These are phyloP conservation scores for Boletus vinaceobasis DNA, from an alignment of 768 basidiomycete species.

Conservation along the genomic window DNA sequence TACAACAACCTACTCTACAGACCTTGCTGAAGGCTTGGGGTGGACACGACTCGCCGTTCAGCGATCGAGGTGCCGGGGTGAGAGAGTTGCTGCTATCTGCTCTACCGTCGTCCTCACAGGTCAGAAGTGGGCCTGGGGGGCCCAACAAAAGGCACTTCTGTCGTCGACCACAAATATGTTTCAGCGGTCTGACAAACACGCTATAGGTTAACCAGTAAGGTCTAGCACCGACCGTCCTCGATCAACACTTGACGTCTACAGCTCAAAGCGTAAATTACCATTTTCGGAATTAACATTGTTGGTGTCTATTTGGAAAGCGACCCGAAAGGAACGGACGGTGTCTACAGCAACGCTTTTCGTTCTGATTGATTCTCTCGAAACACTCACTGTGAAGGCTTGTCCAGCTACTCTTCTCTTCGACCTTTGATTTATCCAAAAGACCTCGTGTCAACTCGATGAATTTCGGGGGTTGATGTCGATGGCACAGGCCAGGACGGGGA, in stretches of 20 bases:
- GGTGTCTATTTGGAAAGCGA: background rate
- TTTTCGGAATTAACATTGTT: background rate
- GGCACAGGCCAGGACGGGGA: background rate
- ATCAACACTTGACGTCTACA: background rate
- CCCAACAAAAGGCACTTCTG: background rate
- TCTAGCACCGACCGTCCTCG: background rate
- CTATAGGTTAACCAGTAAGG: background rate
- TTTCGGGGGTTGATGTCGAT: background rate
- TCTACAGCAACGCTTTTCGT: background rate
- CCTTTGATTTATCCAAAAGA: background rate
- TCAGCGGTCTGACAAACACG: background rate
- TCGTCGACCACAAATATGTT: background rate
- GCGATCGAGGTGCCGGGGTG: background rate
- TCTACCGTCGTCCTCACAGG: background rate
- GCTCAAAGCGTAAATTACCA: background rate
- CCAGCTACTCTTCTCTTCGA: background rate
- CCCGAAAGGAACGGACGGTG: background rate
- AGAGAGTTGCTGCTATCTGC: background rate
- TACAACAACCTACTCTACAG: background rate
- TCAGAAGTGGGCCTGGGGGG: background rate
- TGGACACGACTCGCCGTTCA: background rate
- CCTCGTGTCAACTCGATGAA: background rate
- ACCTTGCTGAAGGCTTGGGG: background rate
- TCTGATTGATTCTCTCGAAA: background rate
- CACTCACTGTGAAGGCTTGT: background rate